Evolutionary conservation across 805 yeast genomes (phyloP), one percentile per base, ranked within the genome.

Genomic region (Hanseniaspora lachancei): DNA sequence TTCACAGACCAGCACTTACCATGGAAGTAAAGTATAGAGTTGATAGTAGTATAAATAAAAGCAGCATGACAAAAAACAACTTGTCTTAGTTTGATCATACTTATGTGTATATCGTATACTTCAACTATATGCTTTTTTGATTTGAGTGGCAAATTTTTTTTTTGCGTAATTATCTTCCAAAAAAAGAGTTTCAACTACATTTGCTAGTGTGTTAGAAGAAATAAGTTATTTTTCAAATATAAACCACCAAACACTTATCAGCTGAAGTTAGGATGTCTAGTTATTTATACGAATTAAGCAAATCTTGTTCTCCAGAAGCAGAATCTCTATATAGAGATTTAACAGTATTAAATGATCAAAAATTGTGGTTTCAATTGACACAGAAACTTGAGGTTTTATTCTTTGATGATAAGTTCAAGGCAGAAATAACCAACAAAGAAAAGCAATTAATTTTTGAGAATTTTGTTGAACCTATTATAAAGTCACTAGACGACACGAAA

Each of bases 331-430:
- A 67, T 35, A 59, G 62, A 34, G 67, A 66, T 40, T 77, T 91
- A 66, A 97, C 89, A 65, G 96, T 88, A 63, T 74, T 75, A 57
- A 85, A 87, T 70, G 96, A 89, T 65, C 76, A 95, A 62, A 89
- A 88, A 68, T 77, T 91, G 66, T 93, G 97, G 97, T 95, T 84
- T 71, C 97, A 93, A 73, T 77, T 93, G 66, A 86, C 96, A 2
- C 78, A 79, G 58, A 70, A 79, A 7, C 72, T 93, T 57, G 70
- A 51, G 38, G 71, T 38, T 76, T 75, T 59, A 77, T 89, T 64
- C 91, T 79, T 71, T 72, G 72, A 44, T 38, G 39, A 27, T 73
- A 75, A 56, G 75, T 79, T 9, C 73, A 73, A 29, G 74, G 85
- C 15, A 69, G 67, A 39, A 71, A 77, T 0, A 69, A 86, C 57